These are phyloP conservation scores for Fusarium chuoi DNA, from an alignment of 2,329 filamentous ascomycete genomes.

Conservation along the genomic window DNA sequence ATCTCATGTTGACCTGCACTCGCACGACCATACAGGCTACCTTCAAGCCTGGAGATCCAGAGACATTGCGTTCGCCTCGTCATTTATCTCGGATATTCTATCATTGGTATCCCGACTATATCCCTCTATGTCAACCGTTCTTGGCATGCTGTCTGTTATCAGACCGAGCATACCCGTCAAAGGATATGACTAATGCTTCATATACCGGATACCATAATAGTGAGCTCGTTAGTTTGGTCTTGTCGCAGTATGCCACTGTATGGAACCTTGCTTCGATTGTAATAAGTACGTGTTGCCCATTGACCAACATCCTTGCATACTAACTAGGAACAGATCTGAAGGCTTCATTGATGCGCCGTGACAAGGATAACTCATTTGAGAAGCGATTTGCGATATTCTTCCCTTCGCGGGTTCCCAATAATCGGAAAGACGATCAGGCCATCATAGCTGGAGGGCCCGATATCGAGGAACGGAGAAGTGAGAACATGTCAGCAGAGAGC, in stretches of 20 bases:
- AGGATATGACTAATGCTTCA: not conserved
- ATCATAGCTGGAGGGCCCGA: not conserved
- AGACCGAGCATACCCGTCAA: not conserved
- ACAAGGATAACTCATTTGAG: not conserved
- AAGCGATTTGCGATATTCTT: not conserved
- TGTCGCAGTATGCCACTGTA: not conserved
- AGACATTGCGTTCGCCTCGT: not conserved
- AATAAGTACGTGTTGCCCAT: not conserved
- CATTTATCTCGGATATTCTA: not conserved
- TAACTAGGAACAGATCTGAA: not conserved
- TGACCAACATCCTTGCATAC: rapidly evolving
- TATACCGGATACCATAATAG: not conserved
- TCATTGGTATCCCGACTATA: not conserved
- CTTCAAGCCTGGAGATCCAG: not conserved
- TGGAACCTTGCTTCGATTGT: not conserved
- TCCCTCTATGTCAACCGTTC: not conserved
- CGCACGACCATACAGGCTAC: not conserved
- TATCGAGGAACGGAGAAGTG: not conserved
- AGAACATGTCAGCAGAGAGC: not conserved
- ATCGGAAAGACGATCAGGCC: not conserved
- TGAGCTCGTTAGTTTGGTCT: not conserved
- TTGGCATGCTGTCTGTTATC: not conserved
- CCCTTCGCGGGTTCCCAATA: not conserved
- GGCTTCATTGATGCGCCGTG: not conserved
- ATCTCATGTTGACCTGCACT: not conserved